Base-by-base conservation (phyloP, 2,329 filamentous ascomycete species). In the Xylaria sp. region DNA sequence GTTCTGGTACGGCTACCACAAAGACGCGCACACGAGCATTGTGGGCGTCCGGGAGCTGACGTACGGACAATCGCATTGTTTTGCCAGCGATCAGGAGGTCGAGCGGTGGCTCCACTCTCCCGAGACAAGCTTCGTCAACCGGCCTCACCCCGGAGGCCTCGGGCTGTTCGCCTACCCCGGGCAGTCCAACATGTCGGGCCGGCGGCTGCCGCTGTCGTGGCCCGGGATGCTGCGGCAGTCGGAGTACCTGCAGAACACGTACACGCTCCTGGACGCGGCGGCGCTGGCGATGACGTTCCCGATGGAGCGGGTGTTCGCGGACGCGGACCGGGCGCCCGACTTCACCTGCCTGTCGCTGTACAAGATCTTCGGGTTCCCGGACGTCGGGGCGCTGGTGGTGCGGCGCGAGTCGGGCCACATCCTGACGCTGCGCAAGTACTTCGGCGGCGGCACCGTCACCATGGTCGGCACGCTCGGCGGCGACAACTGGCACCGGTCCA, bases 21-120 rank as follows among this genome's bases (percentile, higher is more conserved):
- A 77, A 52, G 84, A 86, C 60, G 75, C 80, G 2, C 84, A 87
- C 65, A 87, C 83, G 9, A 86, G 82, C 61, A 69, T 87, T 19
- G 80, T 94, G 22, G 90, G 91, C 0, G 81, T 89, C 9, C 79
- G 90, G 48, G 85, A 91, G 71, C 68, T 84, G 47, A 83, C 87
- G 2, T 71, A 73, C 13, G 73, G 71, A 50, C 82, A 82, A 65
- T 70, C 62, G 56, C 75, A 72, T 58, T 91, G 84, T 74, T 90
- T 89, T 64, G 74, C 72, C 48, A 78, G 76, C 22, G 87, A 91
- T 63, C 69, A 71, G 21, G 72, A 77, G 34, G 75, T 81, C 3
- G 74, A 78, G 20, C 57, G 63, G n/a, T 80, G 76, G 77, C 66
- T 80, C 24, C 54, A 66, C 41, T 59, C 60, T 48, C 61, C 66